Base-by-base conservation (phyloP, 2,329 filamentous ascomycete species). In the Magnaporthiopsis incrustans region DNA sequence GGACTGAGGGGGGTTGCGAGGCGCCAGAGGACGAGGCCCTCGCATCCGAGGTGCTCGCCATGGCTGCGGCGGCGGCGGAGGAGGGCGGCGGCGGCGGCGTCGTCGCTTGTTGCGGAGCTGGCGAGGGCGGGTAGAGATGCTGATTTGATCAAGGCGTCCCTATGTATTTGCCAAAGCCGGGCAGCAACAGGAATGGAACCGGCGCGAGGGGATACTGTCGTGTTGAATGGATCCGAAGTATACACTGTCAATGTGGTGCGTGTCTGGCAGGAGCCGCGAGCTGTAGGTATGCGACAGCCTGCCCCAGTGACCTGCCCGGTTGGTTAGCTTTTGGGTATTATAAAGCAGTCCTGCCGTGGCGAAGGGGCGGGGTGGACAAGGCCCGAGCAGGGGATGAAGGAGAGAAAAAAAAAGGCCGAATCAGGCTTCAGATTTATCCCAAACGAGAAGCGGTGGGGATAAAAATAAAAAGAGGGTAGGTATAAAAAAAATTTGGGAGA, bases 1-100 rank as follows among this genome's bases (percentile, higher is more conserved):
- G 79, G 69, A 83, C 72, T 11, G 81, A 83, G 22, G 81, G 79
- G 22, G 81, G 74, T 67, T 82, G 81, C 30, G 81, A 83, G 62
- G 77, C 78, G 67, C 77, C 73, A 64, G 80, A 81, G 61, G 77
- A 72, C 35, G 76, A 73, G 66, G 77, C 75, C 67, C 70, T 72
- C 64, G 70, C 67, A 22, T 71, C 69, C 3, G 71, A 68, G 60
- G 69, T 68, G 70, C 67, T 73, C 66, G 74, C 68, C 73, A 76
- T 75, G 68, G 59, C 59, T 18, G 44, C 15, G 22, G 44, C 44
- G 44, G 44, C 44, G 12, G 12, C 33, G 33, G 33, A n/a, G n/a
- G n/a, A n/a, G n/a, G n/a, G n/a, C 15, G 22, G 44, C 44, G 44
- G 44, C 44, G 12, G 12, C 33, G 33, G 33, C 33, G 33, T 10